Percentiles rank a stretch among this genome's conserved stretches.
phyloP scores from a whole-genome alignment of 225 moss, liverwort and hornwort genomes.

The Pseudisothecium myosuroides region DNA sequence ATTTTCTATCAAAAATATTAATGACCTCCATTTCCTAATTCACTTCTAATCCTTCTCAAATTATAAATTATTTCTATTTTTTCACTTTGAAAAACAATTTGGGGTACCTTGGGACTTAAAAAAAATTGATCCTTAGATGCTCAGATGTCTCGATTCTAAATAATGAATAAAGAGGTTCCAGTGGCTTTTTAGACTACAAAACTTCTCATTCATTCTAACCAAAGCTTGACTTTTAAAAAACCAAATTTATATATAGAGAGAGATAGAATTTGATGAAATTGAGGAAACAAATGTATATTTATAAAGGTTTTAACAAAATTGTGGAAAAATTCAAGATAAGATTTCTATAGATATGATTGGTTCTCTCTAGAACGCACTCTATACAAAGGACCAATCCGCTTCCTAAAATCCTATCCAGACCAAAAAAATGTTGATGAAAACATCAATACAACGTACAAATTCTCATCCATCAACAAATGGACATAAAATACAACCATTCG shows the following conservation, averaged over 20 bases:
- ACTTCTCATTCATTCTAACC: not conserved
- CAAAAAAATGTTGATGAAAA: not conserved
- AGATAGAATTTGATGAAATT: no score
- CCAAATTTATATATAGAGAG: no score
- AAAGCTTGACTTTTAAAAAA: not conserved
- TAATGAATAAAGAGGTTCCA: not conserved
- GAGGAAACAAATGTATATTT: not conserved
- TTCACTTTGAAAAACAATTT: accelerated
- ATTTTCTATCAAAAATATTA: not conserved
- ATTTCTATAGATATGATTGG: not conserved
- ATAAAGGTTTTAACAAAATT: not conserved
- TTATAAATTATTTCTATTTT: not conserved
- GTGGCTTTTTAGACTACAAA: not conserved
- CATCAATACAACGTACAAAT: accelerated
- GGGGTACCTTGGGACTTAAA: accelerated
- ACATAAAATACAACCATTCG: not conserved
- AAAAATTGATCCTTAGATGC: no score
- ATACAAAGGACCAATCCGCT: not conserved
- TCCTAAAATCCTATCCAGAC: not conserved
- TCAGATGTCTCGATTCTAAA: no score
- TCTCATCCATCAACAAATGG: not conserved
- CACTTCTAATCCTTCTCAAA: not conserved
- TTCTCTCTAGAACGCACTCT: accelerated
- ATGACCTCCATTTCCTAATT: not conserved
- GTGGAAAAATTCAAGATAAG: not conserved